A percentile compares a stretch with the other conserved stretches of the same genome.
Conservation (phyloP, 2,329 filamentous ascomycete species). For the Intubia oerlemansii region DNA sequence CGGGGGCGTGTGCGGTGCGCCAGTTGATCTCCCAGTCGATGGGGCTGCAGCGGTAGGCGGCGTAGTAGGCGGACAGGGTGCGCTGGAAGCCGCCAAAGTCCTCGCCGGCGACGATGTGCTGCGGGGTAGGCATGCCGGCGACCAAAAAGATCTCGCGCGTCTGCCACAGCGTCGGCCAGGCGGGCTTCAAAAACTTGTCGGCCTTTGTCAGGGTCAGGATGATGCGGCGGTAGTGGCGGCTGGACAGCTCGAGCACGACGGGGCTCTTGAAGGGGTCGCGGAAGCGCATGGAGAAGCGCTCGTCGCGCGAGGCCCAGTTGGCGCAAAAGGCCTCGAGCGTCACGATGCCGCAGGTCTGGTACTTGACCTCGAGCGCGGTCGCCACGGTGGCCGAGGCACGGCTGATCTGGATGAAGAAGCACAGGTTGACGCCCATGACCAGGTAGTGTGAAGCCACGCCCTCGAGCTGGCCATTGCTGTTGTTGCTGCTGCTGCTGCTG, state of each 20-base stretch:
- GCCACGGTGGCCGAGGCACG: slow-evolving; percentile 20
- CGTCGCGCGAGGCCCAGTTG: slow-evolving; percentile 28
- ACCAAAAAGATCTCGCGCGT: slow-evolving; percentile 27
- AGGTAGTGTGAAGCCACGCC: slow-evolving; percentile 33
- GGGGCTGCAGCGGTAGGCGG: slow-evolving; percentile 25
- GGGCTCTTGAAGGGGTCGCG: slow-evolving; percentile 17
- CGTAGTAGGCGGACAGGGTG: slow-evolving; percentile 32
- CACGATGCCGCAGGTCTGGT: slow-evolving; percentile 29
- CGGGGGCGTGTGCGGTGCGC: slow-evolving; percentile 24
- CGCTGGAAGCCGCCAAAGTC: slow-evolving; percentile 29
- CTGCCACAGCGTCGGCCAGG: slow-evolving; percentile 35
- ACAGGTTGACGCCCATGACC: slow-evolving; percentile 29
- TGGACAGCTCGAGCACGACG: slow-evolving; percentile 23
- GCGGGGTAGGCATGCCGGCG: slow-evolving; percentile 27
- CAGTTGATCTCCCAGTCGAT: slow-evolving; percentile 31
- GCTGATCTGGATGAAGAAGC: slow-evolving; percentile 28
- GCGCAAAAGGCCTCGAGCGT: slow-evolving; percentile 29
- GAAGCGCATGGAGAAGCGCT: slow-evolving; percentile 33
- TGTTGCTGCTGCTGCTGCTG: too few relatives aligned
- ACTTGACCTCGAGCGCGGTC: slow-evolving; percentile 24
- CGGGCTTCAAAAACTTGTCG: slow-evolving; percentile 33
- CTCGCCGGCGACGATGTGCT: slow-evolving; percentile 31
- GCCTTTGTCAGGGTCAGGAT: slow-evolving; percentile 30
- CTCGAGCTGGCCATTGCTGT: too few relatives aligned
- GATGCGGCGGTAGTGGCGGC: slow-evolving; percentile 30